These are phyloP conservation scores for Aureoboletus auriporus DNA, from an alignment of 768 basidiomycete genomes.

Conservation along the genomic window DNA sequence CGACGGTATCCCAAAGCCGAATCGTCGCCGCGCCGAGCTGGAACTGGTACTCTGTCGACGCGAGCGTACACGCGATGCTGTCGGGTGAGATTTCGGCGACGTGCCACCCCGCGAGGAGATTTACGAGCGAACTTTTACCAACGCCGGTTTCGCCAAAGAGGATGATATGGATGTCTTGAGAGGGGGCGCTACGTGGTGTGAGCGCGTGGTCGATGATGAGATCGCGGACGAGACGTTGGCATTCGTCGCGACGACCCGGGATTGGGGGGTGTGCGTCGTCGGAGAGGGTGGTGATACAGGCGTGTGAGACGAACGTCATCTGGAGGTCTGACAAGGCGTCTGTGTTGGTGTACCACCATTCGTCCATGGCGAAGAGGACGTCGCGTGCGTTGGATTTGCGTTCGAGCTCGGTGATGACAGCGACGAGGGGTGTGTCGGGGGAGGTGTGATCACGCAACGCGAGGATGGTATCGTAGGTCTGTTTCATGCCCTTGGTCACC, in stretches of 20 bases:
- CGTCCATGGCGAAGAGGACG: constrained; percentile 16
- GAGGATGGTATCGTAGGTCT: constrained; percentile 16
- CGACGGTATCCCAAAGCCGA: constrained; percentile 32
- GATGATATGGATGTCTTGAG: constrained; percentile 28
- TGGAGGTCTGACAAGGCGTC: constrained; percentile 2
- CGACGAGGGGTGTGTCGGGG: constrained; percentile 16
- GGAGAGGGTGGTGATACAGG: constrained; percentile 21
- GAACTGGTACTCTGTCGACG: constrained; percentile 23
- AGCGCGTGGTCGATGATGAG: constrained; percentile 22
- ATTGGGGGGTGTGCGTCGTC: constrained; percentile 16
- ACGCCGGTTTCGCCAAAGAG: constrained; percentile 40
- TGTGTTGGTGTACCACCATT: constrained; percentile 19
- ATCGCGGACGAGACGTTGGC: constrained; percentile 22
- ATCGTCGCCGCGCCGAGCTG: constrained; percentile 18
- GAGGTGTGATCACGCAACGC: constrained; percentile 14
- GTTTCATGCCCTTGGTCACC: constrained; percentile 17
- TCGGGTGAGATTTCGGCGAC: constrained; percentile 22
- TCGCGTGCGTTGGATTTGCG: constrained; percentile 1
- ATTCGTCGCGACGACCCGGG: constrained; percentile 18
- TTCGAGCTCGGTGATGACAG: constrained; percentile 20
- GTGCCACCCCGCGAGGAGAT: constrained; percentile 35
- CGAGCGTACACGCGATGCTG: constrained; percentile 31
- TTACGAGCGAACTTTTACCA: constrained; percentile 33
- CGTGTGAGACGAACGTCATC: constrained; percentile 17
- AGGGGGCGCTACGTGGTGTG: constrained; percentile 14